Conservation (phyloP, 441 rosid species). For the Adansonia madagascariensis region DNA sequence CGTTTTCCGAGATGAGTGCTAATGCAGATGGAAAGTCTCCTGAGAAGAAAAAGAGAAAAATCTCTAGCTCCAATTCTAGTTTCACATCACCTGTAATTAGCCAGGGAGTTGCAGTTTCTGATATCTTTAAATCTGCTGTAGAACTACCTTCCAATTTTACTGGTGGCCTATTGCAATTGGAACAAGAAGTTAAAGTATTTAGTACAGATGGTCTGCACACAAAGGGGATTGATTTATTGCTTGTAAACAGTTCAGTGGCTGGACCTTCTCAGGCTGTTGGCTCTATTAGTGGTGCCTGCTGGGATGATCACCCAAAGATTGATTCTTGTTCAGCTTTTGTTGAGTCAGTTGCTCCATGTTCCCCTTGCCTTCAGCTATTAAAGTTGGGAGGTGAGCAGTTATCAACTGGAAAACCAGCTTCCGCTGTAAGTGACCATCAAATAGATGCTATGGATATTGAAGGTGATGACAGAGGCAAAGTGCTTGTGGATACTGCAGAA, state of each 20-base stretch:
- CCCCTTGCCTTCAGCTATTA: constrained; percentile 28
- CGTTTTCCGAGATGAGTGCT: constrained; percentile 33
- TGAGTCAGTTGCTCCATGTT: constrained; percentile 38
- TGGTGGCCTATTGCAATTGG: constrained; percentile 32
- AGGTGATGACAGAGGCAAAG: constrained; percentile 34
- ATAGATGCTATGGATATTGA: constrained; percentile 38
- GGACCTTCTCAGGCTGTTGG: constrained; percentile 38
- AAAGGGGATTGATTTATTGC: constrained; percentile 28
- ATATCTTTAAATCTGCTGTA: constrained; percentile 31
- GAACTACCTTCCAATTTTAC: constrained; percentile 33
- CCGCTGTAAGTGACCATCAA: constrained; percentile 35
- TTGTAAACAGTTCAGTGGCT: constrained; percentile 30
- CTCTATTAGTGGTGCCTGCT: constrained; percentile 39
- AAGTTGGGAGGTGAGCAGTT: constrained; percentile 43
- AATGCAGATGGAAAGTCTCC: constrained; percentile 33
- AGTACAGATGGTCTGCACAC: constrained; percentile 29
- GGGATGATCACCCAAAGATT: constrained; percentile 36
- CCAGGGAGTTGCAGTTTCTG: constrained; percentile 38
- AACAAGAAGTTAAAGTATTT: constrained; percentile 33
- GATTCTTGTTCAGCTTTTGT: constrained; percentile 39
- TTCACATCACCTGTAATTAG: constrained; percentile 32
- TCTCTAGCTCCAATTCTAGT: constrained; percentile 40
- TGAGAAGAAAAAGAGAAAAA: constrained; percentile 40
- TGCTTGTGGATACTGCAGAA: constrained; percentile 40
- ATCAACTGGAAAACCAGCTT: constrained; percentile 36